These are phyloP conservation scores for Arthrobotrys pseudoclavata DNA, from an alignment of 2,329 filamentous ascomycete genomes.

Conservation along the genomic window DNA sequence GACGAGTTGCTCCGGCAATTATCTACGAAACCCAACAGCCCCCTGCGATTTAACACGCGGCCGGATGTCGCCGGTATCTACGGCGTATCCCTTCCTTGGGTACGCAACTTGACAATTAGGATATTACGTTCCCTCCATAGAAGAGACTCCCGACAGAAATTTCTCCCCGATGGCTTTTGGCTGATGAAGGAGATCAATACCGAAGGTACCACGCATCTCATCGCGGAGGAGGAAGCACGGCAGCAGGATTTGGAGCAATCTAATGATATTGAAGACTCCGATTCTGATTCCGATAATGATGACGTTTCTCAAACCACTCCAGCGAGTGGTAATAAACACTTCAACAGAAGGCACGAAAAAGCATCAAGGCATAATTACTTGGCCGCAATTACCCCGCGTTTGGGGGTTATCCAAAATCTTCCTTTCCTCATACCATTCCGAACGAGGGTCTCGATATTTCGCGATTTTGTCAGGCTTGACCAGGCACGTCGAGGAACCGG, in stretches of 20 bases:
- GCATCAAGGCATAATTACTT: constrained; percentile 71
- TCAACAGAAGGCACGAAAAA: constrained; percentile 72
- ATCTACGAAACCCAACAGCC: constrained; percentile 68
- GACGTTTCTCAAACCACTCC: constrained; percentile 73
- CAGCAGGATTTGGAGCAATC: constrained; percentile 78
- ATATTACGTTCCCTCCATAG: constrained; percentile 83
- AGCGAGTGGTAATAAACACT: constrained; percentile 73
- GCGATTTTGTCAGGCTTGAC: constrained; percentile 89
- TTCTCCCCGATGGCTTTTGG: constrained; percentile 88
- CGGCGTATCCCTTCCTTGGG: constrained; percentile 81
- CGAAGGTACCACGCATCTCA: constrained; percentile 85
- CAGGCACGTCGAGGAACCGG: constrained; percentile 71
- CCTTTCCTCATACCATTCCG: constrained; percentile 96
- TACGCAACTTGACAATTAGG: constrained; percentile 43
- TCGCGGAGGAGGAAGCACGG: constrained; percentile 87
- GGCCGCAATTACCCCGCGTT: constrained; percentile 83
- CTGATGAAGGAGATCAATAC: constrained; percentile 93
- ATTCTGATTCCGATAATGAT: constrained; percentile 66
- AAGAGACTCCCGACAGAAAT: constrained; percentile 87
- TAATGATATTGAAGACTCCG: constrained; percentile 73
- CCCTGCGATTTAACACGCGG: constrained; percentile 79
- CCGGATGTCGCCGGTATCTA: constrained; percentile 81
- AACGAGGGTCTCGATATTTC: constrained; percentile 90
- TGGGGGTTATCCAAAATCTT: constrained; percentile 94
- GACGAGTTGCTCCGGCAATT: constrained; percentile 12